These are phyloP conservation scores for Verticillium nubilum DNA, from an alignment of 2,329 filamentous ascomycete genomes.

Conservation along the genomic window DNA sequence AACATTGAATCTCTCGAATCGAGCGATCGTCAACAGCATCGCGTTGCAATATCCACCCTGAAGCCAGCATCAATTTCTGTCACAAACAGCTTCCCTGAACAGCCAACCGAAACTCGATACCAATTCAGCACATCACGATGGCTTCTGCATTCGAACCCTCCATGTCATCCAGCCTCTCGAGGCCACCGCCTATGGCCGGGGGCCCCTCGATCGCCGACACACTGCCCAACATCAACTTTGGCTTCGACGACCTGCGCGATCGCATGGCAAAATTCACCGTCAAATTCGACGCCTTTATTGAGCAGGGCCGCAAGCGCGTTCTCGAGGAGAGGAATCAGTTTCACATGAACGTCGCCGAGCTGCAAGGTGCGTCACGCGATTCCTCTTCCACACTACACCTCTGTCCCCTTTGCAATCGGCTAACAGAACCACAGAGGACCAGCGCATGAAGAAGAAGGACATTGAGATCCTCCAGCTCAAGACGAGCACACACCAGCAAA, in stretches of 20 bases:
- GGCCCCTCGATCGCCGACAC: slow-evolving; percentile 67
- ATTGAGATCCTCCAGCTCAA: slow-evolving; percentile 78
- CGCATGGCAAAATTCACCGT: slow-evolving; percentile 91
- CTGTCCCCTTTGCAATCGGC: neutral
- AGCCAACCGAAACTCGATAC: neutral
- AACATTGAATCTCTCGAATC: neutral
- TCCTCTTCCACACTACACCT: no score
- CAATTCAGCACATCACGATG: slow-evolving; percentile 31
- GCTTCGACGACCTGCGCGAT: slow-evolving; percentile 90
- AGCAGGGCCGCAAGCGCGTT: slow-evolving; percentile 81
- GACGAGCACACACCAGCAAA: slow-evolving; percentile 64
- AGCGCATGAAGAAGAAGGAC: slow-evolving; percentile 81
- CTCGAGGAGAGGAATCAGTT: slow-evolving; percentile 93
- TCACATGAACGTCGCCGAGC: slow-evolving; percentile 79
- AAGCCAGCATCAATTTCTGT: neutral
- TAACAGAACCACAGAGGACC: slow-evolving; percentile 62
- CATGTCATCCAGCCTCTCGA: slow-evolving; percentile 56
- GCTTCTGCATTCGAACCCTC: slow-evolving; percentile 63
- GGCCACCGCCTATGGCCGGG: slow-evolving; percentile 51
- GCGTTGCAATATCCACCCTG: neutral
- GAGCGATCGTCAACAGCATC: neutral
- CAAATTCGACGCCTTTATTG: slow-evolving; percentile 90
- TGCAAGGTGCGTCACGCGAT: slow-evolving; percentile 62
- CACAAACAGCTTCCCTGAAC: neutral
- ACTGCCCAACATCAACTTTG: slow-evolving; percentile 88